Percentiles rank a stretch among this genome's conserved stretches.
Evolutionary conservation across 2,329 filamentous ascomycete genomes (phyloP).

Genomic region (Lachnellula arida): DNA sequence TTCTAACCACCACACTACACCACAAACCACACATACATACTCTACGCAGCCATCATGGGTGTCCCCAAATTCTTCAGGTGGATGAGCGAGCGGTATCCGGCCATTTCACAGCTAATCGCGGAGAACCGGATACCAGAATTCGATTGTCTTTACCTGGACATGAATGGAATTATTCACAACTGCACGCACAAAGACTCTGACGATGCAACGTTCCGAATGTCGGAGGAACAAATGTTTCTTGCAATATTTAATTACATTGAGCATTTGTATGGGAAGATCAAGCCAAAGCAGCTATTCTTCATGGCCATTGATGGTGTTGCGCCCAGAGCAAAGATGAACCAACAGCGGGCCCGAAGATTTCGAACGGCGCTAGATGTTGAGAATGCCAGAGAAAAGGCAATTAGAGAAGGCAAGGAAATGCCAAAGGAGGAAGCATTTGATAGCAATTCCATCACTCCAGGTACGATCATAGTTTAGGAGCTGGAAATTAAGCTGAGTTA

Average conservation of each 20-base stretch:
- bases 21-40: slow-evolving; percentile 10
- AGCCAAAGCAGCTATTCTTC: slow-evolving; percentile 97
- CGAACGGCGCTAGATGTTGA: slow-evolving; percentile 90
- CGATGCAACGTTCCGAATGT: slow-evolving; percentile 85
- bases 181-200: slow-evolving; percentile 97
- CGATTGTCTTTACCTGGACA: slow-evolving; percentile 93
- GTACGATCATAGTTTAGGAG: slow-evolving; percentile 33
- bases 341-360: slow-evolving; percentile 92
- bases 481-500: slow-evolving; percentile 33
- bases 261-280: slow-evolving; percentile 97
- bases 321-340: slow-evolving; percentile 98
- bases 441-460: slow-evolving; percentile 98
- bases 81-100: slow-evolving; percentile 98
- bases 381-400: slow-evolving; percentile 84
- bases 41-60: slow-evolving; percentile 36
- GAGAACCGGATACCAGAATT: slow-evolving; percentile 99
- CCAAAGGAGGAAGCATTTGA: slow-evolving; percentile 95
- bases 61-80: slow-evolving; percentile 62
- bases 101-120: slow-evolving; percentile 96
- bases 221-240: slow-evolving; percentile 99
- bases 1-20: slow-evolving; percentile 8
- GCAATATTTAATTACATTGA: slow-evolving; percentile 99
- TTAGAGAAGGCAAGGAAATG: slow-evolving; percentile 83
- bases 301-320: slow-evolving; percentile 99
- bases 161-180: slow-evolving; percentile 99